Evolutionary conservation across 2,329 filamentous ascomycete genomes (phyloP).

Genomic region (Nemania bipapillata): DNA sequence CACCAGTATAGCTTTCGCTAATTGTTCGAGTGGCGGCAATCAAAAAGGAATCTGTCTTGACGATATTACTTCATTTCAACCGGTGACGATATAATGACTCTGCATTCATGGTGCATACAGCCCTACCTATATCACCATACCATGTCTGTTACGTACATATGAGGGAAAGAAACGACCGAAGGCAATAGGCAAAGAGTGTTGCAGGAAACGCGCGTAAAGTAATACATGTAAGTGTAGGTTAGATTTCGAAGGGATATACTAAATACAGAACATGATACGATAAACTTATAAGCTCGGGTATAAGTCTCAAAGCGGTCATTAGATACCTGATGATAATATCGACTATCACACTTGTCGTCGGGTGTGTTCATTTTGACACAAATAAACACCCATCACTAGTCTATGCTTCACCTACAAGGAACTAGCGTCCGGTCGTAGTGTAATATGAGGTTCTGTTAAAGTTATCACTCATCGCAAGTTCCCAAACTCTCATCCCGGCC

Average conservation of each 20-base stretch:
- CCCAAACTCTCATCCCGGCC: conserved; percentile 7
- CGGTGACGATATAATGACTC: background rate
- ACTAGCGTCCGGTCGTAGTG: background rate
- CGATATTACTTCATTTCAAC: background rate
- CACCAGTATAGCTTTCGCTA: background rate
- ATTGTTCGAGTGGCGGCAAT: conserved; percentile 2
- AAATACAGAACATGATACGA: background rate
- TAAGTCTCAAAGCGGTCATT: background rate
- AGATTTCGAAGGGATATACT: background rate
- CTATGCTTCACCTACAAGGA: background rate
- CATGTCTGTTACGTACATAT: background rate
- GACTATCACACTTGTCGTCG: background rate
- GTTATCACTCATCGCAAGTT: conserved; percentile 26
- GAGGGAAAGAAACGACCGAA: background rate
- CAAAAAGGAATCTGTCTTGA: background rate
- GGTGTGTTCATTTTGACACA: background rate
- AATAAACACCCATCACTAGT: background rate
- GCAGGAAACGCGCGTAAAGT: background rate
- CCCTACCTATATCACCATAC: background rate
- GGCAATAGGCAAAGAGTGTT: background rate
- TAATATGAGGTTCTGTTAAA: conserved; percentile 29
- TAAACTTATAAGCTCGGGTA: background rate
- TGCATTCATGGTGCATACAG: background rate
- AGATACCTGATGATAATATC: background rate
- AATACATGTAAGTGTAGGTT: too few relatives aligned